Conservation (phyloP, 148 eudicot species). For the Amaranthus palmeri region DNA sequence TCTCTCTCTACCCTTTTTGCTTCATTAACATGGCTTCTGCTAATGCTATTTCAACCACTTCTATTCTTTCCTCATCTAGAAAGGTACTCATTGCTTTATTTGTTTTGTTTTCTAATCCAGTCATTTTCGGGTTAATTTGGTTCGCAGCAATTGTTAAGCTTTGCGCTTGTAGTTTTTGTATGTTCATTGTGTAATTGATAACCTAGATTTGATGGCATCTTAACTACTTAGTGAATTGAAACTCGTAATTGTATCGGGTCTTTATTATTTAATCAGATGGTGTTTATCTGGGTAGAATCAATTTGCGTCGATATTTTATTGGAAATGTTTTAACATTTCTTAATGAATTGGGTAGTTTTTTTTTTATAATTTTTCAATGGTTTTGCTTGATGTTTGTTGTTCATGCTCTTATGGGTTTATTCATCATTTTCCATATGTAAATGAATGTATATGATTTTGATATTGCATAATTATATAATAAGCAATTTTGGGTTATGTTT, state of each 20-base stretch:
- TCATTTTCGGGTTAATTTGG: neutral
- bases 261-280: neutral
- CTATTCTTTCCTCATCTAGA: conserved; percentile 54
- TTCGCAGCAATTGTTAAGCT: neutral
- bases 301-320: too few species aligned
- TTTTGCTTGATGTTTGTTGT: neutral
- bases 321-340: neutral
- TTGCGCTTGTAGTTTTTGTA: neutral
- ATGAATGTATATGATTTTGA: neutral
- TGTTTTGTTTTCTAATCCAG: neutral
- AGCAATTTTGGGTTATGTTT: too few species aligned
- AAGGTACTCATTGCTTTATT: conserved; percentile 31
- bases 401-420: neutral
- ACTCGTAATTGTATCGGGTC: neutral
- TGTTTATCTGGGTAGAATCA: neutral
- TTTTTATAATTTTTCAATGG: neutral
- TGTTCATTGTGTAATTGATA: too few species aligned
- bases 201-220: too few species aligned
- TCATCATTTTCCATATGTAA: neutral
- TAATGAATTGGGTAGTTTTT: conserved; percentile 12
- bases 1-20: conserved; percentile 9
- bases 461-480: neutral
- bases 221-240: neutral
- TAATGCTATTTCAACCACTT: conserved; percentile 71
- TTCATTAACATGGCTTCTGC: conserved; percentile 62